Conservation (phyloP, 164 flowering plant genomes). For the Macadamia integrifolia region DNA sequence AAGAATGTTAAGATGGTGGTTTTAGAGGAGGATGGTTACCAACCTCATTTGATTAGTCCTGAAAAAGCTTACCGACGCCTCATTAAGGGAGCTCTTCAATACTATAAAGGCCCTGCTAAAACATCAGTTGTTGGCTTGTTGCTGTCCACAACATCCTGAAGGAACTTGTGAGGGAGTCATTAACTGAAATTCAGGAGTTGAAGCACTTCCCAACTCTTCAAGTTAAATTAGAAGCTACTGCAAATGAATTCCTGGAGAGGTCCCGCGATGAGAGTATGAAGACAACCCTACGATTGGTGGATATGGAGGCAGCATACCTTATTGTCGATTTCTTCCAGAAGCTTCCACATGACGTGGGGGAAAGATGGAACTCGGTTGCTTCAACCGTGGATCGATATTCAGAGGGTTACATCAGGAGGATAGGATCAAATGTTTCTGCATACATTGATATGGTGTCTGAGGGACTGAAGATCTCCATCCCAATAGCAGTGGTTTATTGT, state of each 20-base stretch:
- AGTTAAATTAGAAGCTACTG: constrained; percentile 44
- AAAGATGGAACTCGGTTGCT: constrained; percentile 39
- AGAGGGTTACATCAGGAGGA: constrained; percentile 58
- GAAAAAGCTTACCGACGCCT: constrained; percentile 78
- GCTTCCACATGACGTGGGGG: constrained; percentile 55
- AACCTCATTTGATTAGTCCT: constrained; percentile 86
- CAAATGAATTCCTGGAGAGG: constrained; percentile 51
- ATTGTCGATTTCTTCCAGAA: constrained; percentile 62
- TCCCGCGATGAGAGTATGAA: constrained; percentile 58
- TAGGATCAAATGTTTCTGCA: constrained; percentile 51
- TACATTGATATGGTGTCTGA: constrained; percentile 55
- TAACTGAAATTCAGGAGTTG: constrained; percentile 58
- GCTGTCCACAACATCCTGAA: constrained; percentile 52
- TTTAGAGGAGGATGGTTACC: constrained; percentile 87
- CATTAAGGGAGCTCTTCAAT: constrained; percentile 53
- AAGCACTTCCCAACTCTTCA: constrained; percentile 61
- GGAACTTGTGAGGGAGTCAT: constrained; percentile 51
- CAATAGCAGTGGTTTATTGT: constrained; percentile 65
- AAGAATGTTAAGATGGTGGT: constrained; percentile 75
- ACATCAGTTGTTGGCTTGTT: too few relatives aligned
- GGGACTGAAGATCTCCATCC: constrained; percentile 45
- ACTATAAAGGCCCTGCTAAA: constrained; percentile 78
- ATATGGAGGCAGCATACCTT: constrained; percentile 67
- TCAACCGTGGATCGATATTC: constrained; percentile 38
- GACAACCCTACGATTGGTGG: constrained; percentile 54